Percentiles rank a stretch among this genome's conserved stretches.
These are phyloP conservation scores for Lathyrus sativus DNA, from an alignment of 306 rosid species.

Conservation along the genomic window DNA sequence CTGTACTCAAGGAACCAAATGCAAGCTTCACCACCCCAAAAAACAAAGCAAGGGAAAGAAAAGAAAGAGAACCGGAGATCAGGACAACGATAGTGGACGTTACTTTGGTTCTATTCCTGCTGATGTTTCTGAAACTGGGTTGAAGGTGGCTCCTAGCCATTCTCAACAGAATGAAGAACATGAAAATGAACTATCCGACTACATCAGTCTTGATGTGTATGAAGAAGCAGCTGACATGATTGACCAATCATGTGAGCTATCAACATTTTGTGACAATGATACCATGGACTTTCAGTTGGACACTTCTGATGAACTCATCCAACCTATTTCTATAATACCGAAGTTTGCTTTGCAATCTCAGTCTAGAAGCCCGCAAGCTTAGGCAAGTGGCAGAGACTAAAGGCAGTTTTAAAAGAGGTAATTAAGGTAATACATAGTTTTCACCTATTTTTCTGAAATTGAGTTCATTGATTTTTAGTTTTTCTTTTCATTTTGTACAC, in stretches of 20 bases:
- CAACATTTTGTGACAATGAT: conserved; percentile 45
- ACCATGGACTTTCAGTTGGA: conserved; percentile 47
- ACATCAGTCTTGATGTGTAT: conserved; percentile 55
- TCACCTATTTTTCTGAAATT: background rate
- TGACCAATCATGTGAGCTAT: conserved; percentile 39
- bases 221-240: conserved; percentile 48
- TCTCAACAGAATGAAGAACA: conserved; percentile 29
- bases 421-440: conserved; percentile 2
- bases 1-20: conserved; percentile 64
- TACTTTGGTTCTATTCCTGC: conserved; percentile 60
- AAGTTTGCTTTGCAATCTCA: conserved; percentile 26
- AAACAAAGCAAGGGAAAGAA: conserved; percentile 65
- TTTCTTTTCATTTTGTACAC: conserved; percentile 20
- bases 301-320: conserved; percentile 56
- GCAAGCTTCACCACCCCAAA: conserved; percentile 93
- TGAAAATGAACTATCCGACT: conserved; percentile 52
- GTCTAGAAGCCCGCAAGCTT: conserved; percentile 35
- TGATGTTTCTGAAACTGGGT: conserved; percentile 43
- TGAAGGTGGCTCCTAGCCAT: conserved; percentile 38
- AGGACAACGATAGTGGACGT: conserved; percentile 57
- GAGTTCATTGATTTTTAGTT: conserved; percentile 6
- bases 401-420: conserved; percentile 33
- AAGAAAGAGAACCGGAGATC: conserved; percentile 63
- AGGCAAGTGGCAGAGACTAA: conserved; percentile 6
- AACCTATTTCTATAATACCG: conserved; percentile 57